Evolutionary conservation across 2,329 filamentous ascomycete genomes (phyloP).

Genomic region (Neopestalotiopsis clavispora): DNA sequence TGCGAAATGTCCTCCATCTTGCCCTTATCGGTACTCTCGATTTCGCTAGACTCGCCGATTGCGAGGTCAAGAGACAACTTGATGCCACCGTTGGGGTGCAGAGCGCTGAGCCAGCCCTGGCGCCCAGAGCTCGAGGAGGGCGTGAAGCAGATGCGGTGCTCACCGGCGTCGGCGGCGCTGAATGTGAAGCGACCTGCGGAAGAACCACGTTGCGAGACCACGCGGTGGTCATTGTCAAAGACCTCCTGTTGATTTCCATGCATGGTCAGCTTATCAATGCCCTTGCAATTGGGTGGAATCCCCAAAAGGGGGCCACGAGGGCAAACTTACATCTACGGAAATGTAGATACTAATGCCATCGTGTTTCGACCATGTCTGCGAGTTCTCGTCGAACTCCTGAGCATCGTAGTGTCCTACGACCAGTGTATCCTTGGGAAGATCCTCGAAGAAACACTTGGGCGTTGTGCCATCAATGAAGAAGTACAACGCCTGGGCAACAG

Average conservation of each 20-base stretch:
- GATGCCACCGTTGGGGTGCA: slow-evolving; percentile 74
- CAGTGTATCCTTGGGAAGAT: slow-evolving; percentile 94
- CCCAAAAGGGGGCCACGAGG: not conserved
- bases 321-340: slow-evolving; percentile 70
- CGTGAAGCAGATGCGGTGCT: slow-evolving; percentile 94
- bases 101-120: slow-evolving; percentile 73
- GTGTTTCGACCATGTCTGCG: slow-evolving; percentile 72
- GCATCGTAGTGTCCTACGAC: slow-evolving; percentile 92
- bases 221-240: slow-evolving; percentile 97
- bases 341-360: slow-evolving; percentile 83
- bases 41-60: slow-evolving; percentile 91
- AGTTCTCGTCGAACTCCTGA: slow-evolving; percentile 79
- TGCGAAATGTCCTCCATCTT: slow-evolving; percentile 90
- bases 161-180: slow-evolving; percentile 89
- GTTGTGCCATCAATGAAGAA: slow-evolving; percentile 89
- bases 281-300: not conserved
- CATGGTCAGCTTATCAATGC: not conserved
- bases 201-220: slow-evolving; percentile 83
- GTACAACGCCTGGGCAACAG: slow-evolving; percentile 80
- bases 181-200: slow-evolving; percentile 89
- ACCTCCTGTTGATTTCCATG: slow-evolving; percentile 65
- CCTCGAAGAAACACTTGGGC: slow-evolving; percentile 97
- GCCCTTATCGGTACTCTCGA: slow-evolving; percentile 90
- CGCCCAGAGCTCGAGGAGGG: slow-evolving; percentile 75
- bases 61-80: slow-evolving; percentile 87